Evolutionary conservation across 305 asterid genomes (phyloP), one percentile per base, ranked within the genome.

Genomic region (Fraxinus latifolia): DNA sequence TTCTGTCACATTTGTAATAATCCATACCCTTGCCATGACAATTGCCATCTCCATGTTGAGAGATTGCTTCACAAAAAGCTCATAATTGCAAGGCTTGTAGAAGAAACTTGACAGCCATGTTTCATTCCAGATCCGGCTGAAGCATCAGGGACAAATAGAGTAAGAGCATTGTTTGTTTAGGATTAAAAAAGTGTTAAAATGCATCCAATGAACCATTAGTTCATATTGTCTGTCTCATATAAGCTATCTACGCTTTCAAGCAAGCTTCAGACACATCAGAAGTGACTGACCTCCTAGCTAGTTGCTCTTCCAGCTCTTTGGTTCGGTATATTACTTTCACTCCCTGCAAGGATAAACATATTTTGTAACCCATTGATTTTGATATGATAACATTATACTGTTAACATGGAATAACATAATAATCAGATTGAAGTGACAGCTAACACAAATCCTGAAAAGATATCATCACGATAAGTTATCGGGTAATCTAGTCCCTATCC

Each of bases 41-140:
- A 93, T 91, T 17, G 99, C 98, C 97, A 91, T 92, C 90, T 95
- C 99, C 99, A 93, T 95, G 90, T 95, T 95, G 32, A 95, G 89
- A 70, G 94, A 89, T 84, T 95, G 99, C 89, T 93, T 95, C 89
- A 95, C 98, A 83, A 92, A 95, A 82, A 95, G 96, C 92, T 95
- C 99, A 72, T 91, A 90, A 86, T 95, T 95, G 94, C 98, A 95
- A 74, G 99, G 99, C 89, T 91, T 95, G 91, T 90, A 91, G 80
- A 95, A 89, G 91, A 90, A 90, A 81, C 88, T 83, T 25, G 88
- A 89, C 79, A 92, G 74, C 94, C 94, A 92, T 2, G 94, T 84
- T 80, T 91, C 98, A 72, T 89, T 92, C 97, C 97, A 94, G 83
- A 92, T 87, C 77, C 97, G 96, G 89, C 98, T 94, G 90, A 77